phyloP scores from a whole-genome alignment of 2,329 filamentous ascomycete species.

The Pseudogymnoascus sp. region DNA sequence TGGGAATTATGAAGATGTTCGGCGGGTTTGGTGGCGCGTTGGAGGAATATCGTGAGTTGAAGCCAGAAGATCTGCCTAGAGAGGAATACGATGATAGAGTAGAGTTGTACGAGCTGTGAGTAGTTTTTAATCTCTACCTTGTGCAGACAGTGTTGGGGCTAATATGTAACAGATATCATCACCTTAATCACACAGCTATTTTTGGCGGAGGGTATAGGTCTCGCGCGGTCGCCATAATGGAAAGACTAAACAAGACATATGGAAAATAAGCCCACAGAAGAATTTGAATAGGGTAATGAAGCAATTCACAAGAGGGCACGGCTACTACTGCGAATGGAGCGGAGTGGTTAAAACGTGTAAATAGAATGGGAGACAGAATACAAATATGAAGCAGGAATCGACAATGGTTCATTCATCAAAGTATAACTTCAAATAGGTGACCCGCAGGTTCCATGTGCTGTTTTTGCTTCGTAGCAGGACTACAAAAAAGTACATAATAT shows the following conservation, averaged over 20 bases:
- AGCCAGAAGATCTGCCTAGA: slow-evolving; percentile 70
- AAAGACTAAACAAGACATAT: slow-evolving; percentile 63
- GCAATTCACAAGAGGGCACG: background rate
- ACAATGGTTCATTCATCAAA: background rate
- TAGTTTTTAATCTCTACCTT: slow-evolving; percentile 21
- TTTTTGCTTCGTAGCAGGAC: background rate
- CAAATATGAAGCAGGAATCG: background rate
- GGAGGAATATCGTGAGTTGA: slow-evolving; percentile 59
- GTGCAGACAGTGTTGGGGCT: background rate
- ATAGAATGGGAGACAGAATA: background rate
- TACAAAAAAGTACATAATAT: background rate
- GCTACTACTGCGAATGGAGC: background rate
- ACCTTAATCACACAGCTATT: slow-evolving; percentile 65
- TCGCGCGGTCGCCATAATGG: slow-evolving; percentile 74
- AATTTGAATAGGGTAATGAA: background rate
- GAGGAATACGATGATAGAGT: slow-evolving; percentile 82
- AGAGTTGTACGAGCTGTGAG: slow-evolving; percentile 71
- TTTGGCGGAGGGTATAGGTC: slow-evolving; percentile 73
- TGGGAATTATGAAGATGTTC: slow-evolving; percentile 96
- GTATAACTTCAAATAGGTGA: background rate
- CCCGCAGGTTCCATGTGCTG: background rate
- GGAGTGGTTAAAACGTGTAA: background rate
- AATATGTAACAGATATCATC: slow-evolving; percentile 58
- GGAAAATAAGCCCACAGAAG: slow-evolving; percentile 25
- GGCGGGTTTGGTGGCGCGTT: slow-evolving; percentile 70